A percentile compares a stretch with the other conserved stretches of the same genome.
Evolutionary conservation across 2,329 filamentous ascomycete species (phyloP).

Genomic region (Teratosphaeria pseudoeucalypti): DNA sequence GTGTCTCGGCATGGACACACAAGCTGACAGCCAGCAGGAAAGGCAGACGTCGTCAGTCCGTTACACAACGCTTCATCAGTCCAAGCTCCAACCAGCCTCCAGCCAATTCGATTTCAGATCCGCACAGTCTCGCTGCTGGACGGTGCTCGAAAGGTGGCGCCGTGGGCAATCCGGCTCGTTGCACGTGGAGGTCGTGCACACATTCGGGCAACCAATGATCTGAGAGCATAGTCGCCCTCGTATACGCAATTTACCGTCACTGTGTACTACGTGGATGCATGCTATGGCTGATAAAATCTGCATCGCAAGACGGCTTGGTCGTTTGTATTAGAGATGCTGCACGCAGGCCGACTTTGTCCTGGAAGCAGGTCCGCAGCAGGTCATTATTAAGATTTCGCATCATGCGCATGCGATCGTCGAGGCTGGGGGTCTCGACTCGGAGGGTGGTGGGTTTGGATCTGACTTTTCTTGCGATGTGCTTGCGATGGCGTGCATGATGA

Average conservation of each 20-base stretch:
- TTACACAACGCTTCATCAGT: neutral
- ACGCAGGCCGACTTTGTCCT: neutral
- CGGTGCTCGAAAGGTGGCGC: neutral
- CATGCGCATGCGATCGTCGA: neutral
- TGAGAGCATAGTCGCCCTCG: neutral
- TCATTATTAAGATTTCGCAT: neutral
- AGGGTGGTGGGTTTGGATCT: neutral
- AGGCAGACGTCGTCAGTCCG: neutral
- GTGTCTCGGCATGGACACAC: neutral
- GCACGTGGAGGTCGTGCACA: neutral
- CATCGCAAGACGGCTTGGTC: neutral
- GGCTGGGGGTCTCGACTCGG: neutral
- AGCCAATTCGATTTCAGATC: neutral
- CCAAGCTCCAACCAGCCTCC: neutral
- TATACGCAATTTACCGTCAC: neutral
- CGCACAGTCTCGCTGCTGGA: neutral
- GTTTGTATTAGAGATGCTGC: neutral
- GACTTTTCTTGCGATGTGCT: neutral
- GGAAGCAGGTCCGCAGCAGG: neutral
- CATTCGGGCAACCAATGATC: neutral
- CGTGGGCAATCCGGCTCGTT: neutral
- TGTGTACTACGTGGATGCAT: neutral
- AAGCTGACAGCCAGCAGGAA: neutral
- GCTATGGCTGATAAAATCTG: neutral
- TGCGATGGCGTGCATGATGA: neutral